phyloP scores from a whole-genome alignment of 1,284 basidiomycete genomes.

The Pyrrhoderma lamaoense region DNA sequence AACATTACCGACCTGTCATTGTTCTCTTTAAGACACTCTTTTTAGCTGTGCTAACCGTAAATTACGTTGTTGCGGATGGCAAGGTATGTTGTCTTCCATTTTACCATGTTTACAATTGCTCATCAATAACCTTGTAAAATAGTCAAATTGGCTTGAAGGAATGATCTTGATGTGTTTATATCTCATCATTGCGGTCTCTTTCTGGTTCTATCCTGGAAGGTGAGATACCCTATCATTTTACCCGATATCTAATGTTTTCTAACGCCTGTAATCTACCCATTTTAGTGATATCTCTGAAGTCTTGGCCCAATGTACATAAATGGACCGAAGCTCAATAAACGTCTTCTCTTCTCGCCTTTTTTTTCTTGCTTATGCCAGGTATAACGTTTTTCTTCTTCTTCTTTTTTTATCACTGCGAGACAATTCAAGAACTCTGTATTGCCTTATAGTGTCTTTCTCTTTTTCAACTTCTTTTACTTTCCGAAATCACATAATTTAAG shows the following conservation, averaged over 20 bases:
- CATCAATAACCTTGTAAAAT: background rate
- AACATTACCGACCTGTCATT: background rate
- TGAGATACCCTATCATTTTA: no score
- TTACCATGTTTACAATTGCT: background rate
- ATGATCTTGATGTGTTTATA: conserved; percentile 55
- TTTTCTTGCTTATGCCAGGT: no score
- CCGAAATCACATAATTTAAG: no score
- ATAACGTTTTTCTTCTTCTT: no score
- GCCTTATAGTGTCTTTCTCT: no score
- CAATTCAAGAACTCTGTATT: no score
- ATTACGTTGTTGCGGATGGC: conserved; percentile 58
- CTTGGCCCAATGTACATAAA: conserved; percentile 10
- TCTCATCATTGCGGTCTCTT: conserved; percentile 51
- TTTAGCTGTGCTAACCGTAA: conserved; percentile 50
- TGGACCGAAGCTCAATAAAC: background rate
- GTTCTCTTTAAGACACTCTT: background rate
- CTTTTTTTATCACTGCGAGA: no score
- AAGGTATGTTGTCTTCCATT: conserved; percentile 25
- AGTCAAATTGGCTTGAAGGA: conserved; percentile 55
- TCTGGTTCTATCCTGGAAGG: conserved; percentile 60
- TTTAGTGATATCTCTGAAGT: conserved; percentile 11
- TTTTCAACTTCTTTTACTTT: no score
- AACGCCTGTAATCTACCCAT: no score
- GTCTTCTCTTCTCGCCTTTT: no score
- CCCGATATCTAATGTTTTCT: no score